Conservation (phyloP, 352 stramenopile genomes). For the Globisporangium ultimum region DNA sequence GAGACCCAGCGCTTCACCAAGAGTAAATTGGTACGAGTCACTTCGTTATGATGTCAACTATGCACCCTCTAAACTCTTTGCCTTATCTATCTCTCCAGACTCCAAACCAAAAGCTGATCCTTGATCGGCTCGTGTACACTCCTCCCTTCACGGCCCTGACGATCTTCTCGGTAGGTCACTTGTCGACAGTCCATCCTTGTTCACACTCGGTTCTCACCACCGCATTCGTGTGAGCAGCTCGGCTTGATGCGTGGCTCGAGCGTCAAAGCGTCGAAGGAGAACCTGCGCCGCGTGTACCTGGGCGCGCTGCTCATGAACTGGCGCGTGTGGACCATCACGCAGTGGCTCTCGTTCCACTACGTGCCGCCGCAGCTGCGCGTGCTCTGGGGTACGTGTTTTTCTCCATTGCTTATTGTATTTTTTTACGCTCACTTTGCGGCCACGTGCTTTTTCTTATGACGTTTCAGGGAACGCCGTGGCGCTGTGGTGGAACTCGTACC, state of each 20-base stretch:
- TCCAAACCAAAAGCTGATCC: conserved; percentile 69
- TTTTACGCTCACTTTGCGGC: not conserved
- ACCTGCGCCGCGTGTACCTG: conserved; percentile 42
- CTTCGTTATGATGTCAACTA: too few species aligned
- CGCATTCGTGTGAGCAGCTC: conserved; percentile 27
- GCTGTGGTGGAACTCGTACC: conserved; percentile 80
- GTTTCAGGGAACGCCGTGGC: conserved; percentile 58
- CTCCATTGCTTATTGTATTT: not conserved
- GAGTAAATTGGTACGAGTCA: conserved; percentile 48
- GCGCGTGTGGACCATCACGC: conserved; percentile 64
- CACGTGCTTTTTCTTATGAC: conserved; percentile 1
- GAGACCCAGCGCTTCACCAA: conserved; percentile 61
- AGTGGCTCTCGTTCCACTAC: conserved; percentile 77
- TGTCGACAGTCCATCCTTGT: not conserved
- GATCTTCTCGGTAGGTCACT: conserved; percentile 50
- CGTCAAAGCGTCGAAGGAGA: conserved; percentile 38
- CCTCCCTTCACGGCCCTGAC: conserved; percentile 66
- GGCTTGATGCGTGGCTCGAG: conserved; percentile 53
- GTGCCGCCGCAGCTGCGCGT: conserved; percentile 67
- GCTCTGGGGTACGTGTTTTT: conserved; percentile 52
- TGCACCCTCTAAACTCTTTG: not conserved
- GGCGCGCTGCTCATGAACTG: conserved; percentile 66
- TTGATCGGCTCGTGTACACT: conserved; percentile 65
- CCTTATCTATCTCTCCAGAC: conserved; percentile 26
- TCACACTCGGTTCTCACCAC: not conserved